Evolutionary conservation across 768 basidiomycete species (phyloP).

Genomic region (Leucosporidium yakuticum): DNA sequence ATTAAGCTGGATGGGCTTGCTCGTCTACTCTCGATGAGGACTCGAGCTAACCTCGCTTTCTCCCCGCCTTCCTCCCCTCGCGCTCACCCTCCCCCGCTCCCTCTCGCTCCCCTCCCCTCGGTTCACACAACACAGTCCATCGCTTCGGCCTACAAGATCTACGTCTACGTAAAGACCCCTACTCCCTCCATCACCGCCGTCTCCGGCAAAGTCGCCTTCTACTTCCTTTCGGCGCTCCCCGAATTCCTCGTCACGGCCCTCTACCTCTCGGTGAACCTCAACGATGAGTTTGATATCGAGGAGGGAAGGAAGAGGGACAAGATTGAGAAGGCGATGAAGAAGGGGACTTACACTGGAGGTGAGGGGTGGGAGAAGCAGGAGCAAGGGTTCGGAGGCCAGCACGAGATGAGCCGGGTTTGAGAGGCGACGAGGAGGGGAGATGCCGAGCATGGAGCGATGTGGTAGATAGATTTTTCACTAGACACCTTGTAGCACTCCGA

Average conservation of each 20-base stretch:
- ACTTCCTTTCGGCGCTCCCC: slow-evolving; percentile 8
- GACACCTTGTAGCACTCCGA: too few relatives aligned
- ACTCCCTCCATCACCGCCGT: background rate
- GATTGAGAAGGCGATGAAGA: slow-evolving; percentile 7
- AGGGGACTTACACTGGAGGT: background rate
- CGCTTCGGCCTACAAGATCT: slow-evolving; percentile 3
- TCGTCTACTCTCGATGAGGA: too few relatives aligned
- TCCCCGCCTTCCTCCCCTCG: background rate
- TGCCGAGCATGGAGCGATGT: too few relatives aligned
- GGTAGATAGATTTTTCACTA: too few relatives aligned
- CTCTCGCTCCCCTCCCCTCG: background rate
- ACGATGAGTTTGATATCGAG: background rate
- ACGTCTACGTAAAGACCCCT: background rate
- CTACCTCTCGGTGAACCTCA: slow-evolving; percentile 1
- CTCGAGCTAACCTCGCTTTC: background rate
- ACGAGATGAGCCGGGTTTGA: too few relatives aligned
- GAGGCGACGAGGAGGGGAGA: too few relatives aligned
- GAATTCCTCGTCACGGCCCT: background rate
- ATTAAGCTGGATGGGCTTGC: too few relatives aligned
- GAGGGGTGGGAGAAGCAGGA: background rate
- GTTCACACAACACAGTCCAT: background rate
- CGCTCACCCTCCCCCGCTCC: background rate
- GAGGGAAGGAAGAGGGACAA: background rate
- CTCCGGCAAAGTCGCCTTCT: slow-evolving; percentile 2
- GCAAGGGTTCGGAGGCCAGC: too few relatives aligned